Conservation (phyloP, 2,329 filamentous ascomycete genomes). For the Ophiostoma himal-ulmi region DNA sequence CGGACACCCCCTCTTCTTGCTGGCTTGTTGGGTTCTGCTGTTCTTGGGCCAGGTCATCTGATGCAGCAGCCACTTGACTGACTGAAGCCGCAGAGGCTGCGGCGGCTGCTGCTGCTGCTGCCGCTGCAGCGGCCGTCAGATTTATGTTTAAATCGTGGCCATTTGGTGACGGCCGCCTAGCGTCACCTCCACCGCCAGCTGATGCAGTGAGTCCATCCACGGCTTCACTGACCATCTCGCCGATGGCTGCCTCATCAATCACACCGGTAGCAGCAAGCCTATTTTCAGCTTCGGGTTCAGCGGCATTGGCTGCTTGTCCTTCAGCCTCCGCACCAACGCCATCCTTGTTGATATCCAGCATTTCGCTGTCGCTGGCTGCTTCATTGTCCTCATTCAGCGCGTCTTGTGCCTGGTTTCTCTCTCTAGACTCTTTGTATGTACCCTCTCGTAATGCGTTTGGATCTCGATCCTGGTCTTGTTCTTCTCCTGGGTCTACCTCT, state of each 20-base stretch:
- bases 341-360: background rate
- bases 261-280: slow-evolving; percentile 15
- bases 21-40: background rate
- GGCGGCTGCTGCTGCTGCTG: slow-evolving; percentile 20
- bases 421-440: background rate
- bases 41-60: background rate
- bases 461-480: background rate
- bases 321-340: background rate
- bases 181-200: background rate
- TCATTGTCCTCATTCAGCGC: background rate
- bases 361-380: background rate
- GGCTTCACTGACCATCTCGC: slow-evolving; percentile 20
- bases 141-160: slow-evolving; percentile 21
- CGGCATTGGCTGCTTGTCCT: no score
- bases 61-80: background rate
- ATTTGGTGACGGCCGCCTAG: slow-evolving; percentile 3
- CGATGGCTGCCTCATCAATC: slow-evolving; percentile 27
- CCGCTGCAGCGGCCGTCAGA: slow-evolving; percentile 16
- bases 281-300: background rate
- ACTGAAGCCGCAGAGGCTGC: slow-evolving; percentile 16
- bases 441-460: background rate
- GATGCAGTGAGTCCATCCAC: slow-evolving; percentile 9
- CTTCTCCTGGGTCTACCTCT: background rate
- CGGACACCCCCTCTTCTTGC: background rate
- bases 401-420: background rate